Conservation (phyloP, 2,329 filamentous ascomycete genomes). For the Claviceps cyperi region DNA sequence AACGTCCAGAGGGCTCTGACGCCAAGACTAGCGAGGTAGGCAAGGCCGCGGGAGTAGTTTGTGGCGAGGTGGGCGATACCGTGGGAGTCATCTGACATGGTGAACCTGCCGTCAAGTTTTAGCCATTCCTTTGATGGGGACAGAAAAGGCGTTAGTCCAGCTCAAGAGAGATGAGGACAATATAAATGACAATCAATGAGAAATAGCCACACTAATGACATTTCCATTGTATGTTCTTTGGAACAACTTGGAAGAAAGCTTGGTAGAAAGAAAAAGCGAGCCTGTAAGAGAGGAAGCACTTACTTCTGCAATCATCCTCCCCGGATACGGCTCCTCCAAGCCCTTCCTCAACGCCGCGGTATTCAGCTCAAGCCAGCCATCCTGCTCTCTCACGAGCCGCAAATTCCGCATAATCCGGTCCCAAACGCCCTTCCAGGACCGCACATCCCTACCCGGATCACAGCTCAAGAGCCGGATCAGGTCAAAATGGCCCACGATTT, state of each 20-base stretch:
- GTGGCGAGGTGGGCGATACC: constrained; percentile 75
- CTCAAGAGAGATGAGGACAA: no score
- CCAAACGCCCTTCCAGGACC: constrained; percentile 54
- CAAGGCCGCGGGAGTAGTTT: constrained; percentile 59
- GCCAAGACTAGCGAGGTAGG: constrained; percentile 53
- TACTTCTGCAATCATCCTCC: constrained; percentile 61
- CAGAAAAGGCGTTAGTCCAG: neutral
- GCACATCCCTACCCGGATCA: constrained; percentile 48
- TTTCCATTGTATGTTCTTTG: no score
- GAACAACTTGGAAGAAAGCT: no score
- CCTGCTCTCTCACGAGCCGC: constrained; percentile 52
- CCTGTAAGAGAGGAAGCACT: constrained; percentile 17
- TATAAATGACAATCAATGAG: no score
- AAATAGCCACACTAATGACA: no score
- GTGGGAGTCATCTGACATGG: constrained; percentile 90
- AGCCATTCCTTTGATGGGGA: constrained; percentile 47
- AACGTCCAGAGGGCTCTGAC: constrained; percentile 49
- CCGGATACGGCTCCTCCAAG: constrained; percentile 79
- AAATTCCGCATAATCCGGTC: constrained; percentile 60
- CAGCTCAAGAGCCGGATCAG: constrained; percentile 69
- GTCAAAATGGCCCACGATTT: constrained; percentile 87
- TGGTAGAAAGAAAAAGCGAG: neutral
- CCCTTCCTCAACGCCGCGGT: constrained; percentile 79
- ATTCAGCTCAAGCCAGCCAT: constrained; percentile 80
- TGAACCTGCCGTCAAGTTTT: constrained; percentile 62